These are phyloP conservation scores for Beauveria brongniartii DNA, from an alignment of 2,329 filamentous ascomycete species.

Conservation along the genomic window DNA sequence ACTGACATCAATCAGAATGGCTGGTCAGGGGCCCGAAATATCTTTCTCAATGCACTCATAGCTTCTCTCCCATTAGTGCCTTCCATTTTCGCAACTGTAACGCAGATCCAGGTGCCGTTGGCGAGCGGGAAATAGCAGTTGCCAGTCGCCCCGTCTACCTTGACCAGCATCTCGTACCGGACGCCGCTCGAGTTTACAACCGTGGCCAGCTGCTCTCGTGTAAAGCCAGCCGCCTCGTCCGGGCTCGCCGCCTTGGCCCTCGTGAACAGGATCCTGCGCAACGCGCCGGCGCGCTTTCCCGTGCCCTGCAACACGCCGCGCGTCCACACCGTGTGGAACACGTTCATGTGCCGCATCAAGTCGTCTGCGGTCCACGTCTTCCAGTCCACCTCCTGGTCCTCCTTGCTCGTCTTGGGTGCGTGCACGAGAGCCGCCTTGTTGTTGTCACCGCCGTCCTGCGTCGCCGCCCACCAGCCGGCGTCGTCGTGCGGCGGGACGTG, in stretches of 20 bases:
- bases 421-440: constrained; percentile 25
- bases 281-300: constrained; percentile 14
- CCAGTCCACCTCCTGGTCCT: constrained; percentile 58
- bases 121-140: constrained; percentile 17
- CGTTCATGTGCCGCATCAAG: constrained; percentile 47
- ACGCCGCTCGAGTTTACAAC: not conserved
- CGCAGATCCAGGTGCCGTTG: constrained; percentile 18
- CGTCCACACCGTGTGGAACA: constrained; percentile 62
- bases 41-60: constrained; percentile 21
- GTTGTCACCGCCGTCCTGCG: constrained; percentile 10
- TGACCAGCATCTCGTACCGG: constrained; percentile 3
- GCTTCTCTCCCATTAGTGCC: constrained; percentile 20
- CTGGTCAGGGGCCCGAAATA: not conserved
- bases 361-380: constrained; percentile 40
- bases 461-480: constrained; percentile 21
- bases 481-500: constrained; percentile 56
- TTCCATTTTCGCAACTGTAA: constrained; percentile 26
- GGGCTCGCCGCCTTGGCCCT: constrained; percentile 21
- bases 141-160: constrained; percentile 14
- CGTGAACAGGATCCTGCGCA: constrained; percentile 33
- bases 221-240: constrained; percentile 4
- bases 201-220: not conserved
- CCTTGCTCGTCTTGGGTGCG: constrained; percentile 66
- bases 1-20: no score
- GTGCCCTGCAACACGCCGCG: constrained; percentile 18